Evolutionary conservation across 176 grass and related monocot species (phyloP), one percentile per base, ranked within the genome.

Genomic region (Olyra latifolia): DNA sequence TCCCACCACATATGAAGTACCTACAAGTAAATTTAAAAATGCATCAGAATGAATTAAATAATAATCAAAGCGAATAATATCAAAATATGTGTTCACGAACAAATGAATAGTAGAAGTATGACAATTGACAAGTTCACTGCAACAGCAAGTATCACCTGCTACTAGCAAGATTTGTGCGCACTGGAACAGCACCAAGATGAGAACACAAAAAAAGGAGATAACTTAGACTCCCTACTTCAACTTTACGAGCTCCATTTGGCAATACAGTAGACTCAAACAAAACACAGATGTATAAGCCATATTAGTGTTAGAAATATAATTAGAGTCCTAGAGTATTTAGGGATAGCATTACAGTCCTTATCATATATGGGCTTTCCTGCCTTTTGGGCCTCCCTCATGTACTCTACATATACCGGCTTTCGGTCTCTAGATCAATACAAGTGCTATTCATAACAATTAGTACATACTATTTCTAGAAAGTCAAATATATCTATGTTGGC

Each of bases 1-100:
- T 77, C 70, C 95, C 95, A 22, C 74, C 86, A 55, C 90, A 91
- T 78, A 98, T 89, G 76, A 98, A 98, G 77, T 98, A 98, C 74
- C 95, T 98, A 84, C 79, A 72, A 73, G 74, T 20, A 43, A 87
- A 76, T 46, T 73, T 42, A 75, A 38, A 82, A 70, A 8, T 50
- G 32, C 28, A 54, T 56, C 15, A 75, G 52, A 77, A 62, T 80
- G 17, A 79, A 45, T 62, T 40, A 25, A 53, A 44, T 41, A n/a
- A 53, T 72, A 82, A 78, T 81, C 58, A 77, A 48, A 82, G 41
- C 48, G 29, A 81, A 81, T 59, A 78, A 30, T 43, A 11, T 25
- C 13, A 75, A 83, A 16, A 86, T 27, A 66, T 22, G 62, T 43
- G 60, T 19, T 65, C 19, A 68, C n/a, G 22, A 71, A 52, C 42